These are phyloP conservation scores for Ulmus americana DNA, from an alignment of 331 rosid species.

Conservation along the genomic window DNA sequence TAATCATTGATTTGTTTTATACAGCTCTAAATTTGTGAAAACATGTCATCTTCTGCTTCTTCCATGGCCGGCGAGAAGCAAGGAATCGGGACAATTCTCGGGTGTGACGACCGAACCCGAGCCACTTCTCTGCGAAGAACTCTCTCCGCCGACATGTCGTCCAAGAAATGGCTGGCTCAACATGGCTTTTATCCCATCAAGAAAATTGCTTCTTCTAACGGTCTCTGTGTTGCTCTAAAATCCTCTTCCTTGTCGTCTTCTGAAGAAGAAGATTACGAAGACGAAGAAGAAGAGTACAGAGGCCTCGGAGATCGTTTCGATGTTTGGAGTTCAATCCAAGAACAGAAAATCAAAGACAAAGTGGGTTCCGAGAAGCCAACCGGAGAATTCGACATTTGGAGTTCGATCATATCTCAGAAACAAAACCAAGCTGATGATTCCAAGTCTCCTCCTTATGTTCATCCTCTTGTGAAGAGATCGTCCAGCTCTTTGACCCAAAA, in stretches of 20 bases:
- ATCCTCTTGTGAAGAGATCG: conserved; percentile 63
- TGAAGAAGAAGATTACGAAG: conserved; percentile 31
- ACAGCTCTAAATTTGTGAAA: conserved; percentile 24
- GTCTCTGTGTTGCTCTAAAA: conserved; percentile 22
- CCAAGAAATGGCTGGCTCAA: conserved; percentile 57
- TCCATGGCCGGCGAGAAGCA: conserved; percentile 35
- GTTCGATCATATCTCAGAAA: conserved; percentile 44
- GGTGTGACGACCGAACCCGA: conserved; percentile 26
- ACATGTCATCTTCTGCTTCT: background rate
- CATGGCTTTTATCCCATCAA: conserved; percentile 48
- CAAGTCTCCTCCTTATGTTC: conserved; percentile 55
- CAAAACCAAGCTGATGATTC: conserved; percentile 17
- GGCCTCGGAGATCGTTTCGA: conserved; percentile 22
- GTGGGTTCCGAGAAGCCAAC: conserved; percentile 20
- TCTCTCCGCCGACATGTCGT: conserved; percentile 90
- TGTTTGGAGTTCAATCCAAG: conserved; percentile 47
- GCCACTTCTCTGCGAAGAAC: conserved; percentile 58
- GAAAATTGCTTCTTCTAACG: conserved; percentile 48
- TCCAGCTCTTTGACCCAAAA: conserved; percentile 38
- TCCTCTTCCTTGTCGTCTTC: conserved; percentile 30
- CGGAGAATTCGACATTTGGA: conserved; percentile 40
- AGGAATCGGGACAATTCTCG: conserved; percentile 63
- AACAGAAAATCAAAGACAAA: conserved; percentile 29
- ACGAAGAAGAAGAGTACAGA: conserved; percentile 18
- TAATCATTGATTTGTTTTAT: conserved; percentile 13